phyloP scores from a whole-genome alignment of 768 basidiomycete genomes.

The Collybia sordida region DNA sequence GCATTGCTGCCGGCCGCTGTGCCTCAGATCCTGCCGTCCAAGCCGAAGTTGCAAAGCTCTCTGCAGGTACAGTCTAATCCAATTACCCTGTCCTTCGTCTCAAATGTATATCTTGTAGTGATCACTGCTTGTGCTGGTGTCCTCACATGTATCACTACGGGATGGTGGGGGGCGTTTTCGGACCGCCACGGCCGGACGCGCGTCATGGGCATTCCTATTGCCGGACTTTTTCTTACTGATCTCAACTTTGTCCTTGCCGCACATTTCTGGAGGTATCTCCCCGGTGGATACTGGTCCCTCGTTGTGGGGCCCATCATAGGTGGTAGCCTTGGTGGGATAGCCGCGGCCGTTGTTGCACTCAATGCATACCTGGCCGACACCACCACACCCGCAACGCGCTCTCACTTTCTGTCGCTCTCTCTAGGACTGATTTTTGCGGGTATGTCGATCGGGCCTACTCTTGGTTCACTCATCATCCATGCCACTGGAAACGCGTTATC shows the following conservation, averaged over 20 bases:
- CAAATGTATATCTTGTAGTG: constrained; percentile 36
- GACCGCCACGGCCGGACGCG: constrained; percentile 74
- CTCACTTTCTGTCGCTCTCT: constrained; percentile 61
- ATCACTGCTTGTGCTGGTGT: constrained; percentile 68
- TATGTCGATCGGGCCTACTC: constrained; percentile 70
- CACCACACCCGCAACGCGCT: constrained; percentile 50
- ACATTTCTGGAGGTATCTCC: constrained; percentile 55
- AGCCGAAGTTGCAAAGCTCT: constrained; percentile 67
- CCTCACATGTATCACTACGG: constrained; percentile 75
- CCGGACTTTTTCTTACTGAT: constrained; percentile 64
- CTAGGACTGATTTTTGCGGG: constrained; percentile 72
- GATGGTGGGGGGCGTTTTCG: constrained; percentile 86
- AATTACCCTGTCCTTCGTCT: no score
- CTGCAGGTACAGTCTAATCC: constrained; percentile 43
- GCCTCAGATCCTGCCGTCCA: constrained; percentile 70
- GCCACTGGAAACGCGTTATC: constrained; percentile 52
- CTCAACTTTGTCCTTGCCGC: constrained; percentile 67
- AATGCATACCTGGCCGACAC: constrained; percentile 76
- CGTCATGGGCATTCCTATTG: constrained; percentile 58
- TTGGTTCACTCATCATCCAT: constrained; percentile 67
- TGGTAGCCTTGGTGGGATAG: constrained; percentile 67
- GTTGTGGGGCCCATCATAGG: constrained; percentile 64
- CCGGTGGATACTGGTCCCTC: constrained; percentile 83
- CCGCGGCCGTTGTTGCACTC: constrained; percentile 47
- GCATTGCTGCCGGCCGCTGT: constrained; percentile 35